Conservation (phyloP, 345 rosid genomes). For the Corymbia maculata region DNA sequence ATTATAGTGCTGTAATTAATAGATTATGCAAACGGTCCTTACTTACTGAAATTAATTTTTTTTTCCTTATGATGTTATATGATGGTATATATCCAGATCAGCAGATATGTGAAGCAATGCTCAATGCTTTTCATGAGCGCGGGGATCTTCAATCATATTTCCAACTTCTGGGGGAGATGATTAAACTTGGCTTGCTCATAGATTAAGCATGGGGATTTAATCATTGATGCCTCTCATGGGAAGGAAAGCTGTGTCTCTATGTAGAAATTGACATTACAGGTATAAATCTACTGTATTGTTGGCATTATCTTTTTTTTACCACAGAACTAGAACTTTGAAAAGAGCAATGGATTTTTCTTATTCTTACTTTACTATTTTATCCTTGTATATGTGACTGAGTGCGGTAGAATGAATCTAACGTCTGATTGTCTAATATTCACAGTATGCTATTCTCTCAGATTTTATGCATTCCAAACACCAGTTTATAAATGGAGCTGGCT, state of each 20-base stretch:
- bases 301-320: background rate
- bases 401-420: background rate
- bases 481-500: background rate
- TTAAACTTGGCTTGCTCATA: conserved; percentile 38
- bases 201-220: background rate
- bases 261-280: background rate
- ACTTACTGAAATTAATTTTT: conserved; percentile 25
- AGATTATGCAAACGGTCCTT: conserved; percentile 55
- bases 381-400: background rate
- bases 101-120: conserved; percentile 42
- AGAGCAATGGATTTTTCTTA: background rate
- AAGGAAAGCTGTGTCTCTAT: background rate
- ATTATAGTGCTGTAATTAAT: conserved; percentile 62
- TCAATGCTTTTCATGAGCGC: conserved; percentile 19
- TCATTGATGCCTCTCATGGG: background rate
- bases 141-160: conserved; percentile 18
- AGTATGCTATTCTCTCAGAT: background rate
- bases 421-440: background rate
- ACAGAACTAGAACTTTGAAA: background rate
- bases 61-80: conserved; percentile 49
- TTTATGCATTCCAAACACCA: background rate
- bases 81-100: conserved; percentile 47
- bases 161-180: conserved; percentile 32
- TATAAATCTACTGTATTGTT: background rate
- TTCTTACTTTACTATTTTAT: background rate